These are phyloP conservation scores for Debaryomycetaceae sp. DNA, from an alignment of 1,139 yeast species.

Conservation along the genomic window DNA sequence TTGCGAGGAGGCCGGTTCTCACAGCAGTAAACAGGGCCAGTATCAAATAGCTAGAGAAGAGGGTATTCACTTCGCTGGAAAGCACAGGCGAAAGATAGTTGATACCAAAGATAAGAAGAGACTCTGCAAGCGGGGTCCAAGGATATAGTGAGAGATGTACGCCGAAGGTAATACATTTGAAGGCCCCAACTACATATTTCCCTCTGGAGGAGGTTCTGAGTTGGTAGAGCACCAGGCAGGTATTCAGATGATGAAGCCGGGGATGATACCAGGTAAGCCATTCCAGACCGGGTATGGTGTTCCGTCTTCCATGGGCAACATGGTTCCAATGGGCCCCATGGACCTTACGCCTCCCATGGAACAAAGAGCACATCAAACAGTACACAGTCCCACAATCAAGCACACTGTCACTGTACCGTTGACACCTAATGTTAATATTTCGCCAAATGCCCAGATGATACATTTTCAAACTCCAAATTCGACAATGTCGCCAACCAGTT, in stretches of 20 bases:
- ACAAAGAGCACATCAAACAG: background rate
- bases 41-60: no score
- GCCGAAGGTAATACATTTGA: background rate
- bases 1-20: no score
- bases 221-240: background rate
- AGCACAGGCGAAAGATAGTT: no score
- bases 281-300: background rate
- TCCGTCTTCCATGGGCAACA: background rate
- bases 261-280: background rate
- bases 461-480: constrained; percentile 4
- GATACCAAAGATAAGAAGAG: no score
- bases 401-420: constrained; percentile 1
- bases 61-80: no score
- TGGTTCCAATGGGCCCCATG: background rate
- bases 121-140: background rate
- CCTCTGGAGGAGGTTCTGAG: background rate
- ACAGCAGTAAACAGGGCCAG: no score
- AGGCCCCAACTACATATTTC: background rate
- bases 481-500: constrained; percentile 1
- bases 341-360: background rate
- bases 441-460: constrained; percentile 1
- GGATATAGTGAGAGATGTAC: background rate
- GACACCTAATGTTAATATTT: constrained; percentile 3
- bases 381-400: constrained; percentile 1
- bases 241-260: background rate